phyloP scores from a whole-genome alignment of 495 filamentous ascomycete species.

The Sordaria brevicollis region DNA sequence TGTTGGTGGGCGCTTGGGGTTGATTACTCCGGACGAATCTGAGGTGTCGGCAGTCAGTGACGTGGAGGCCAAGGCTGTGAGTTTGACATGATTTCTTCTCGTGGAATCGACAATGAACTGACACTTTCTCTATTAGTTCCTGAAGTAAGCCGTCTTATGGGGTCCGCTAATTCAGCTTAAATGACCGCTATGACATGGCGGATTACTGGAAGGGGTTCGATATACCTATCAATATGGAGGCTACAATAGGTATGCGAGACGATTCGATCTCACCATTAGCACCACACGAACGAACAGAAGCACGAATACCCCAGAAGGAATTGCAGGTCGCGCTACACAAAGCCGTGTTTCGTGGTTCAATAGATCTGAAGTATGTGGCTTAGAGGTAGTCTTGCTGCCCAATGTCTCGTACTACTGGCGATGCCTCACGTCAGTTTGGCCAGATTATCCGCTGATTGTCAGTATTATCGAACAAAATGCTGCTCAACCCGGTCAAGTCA shows the following conservation, averaged over 20 bases:
- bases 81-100: background rate
- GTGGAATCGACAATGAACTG: background rate
- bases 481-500: background rate
- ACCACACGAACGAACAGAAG: background rate
- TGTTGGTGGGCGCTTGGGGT: conserved; percentile 52
- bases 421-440: too few relatives aligned
- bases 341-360: background rate
- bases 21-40: conserved; percentile 55
- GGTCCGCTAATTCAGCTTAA: background rate
- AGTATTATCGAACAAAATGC: background rate
- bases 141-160: background rate
- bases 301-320: background rate
- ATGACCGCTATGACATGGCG: background rate
- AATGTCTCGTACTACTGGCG: background rate
- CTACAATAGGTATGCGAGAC: too few relatives aligned
- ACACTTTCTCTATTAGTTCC: background rate
- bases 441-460: background rate
- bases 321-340: background rate
- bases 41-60: conserved; percentile 53
- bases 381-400: background rate
- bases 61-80: conserved; percentile 56
- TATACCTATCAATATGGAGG: background rate
- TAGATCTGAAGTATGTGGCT: background rate
- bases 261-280: background rate
- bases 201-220: background rate